phyloP scores from a whole-genome alignment of 306 rosid species.

The Lablab purpureus region DNA sequence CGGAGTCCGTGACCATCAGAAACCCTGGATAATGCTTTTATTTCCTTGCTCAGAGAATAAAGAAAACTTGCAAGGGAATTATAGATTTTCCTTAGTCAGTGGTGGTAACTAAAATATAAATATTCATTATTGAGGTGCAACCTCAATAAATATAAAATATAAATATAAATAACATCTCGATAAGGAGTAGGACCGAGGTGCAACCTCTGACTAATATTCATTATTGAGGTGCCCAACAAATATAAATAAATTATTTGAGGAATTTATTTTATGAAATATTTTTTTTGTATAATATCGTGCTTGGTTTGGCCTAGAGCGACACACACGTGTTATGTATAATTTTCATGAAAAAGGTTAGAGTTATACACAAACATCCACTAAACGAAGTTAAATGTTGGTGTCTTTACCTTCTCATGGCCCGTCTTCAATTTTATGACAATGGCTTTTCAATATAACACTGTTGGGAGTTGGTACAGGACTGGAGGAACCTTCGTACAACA shows the following conservation, averaged over 20 bases:
- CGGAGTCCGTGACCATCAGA: background rate
- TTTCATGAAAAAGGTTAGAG: background rate
- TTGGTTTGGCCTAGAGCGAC: background rate
- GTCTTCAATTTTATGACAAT: background rate
- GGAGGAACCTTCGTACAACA: slow-evolving; percentile 15
- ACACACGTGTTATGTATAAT: background rate
- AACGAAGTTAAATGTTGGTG: background rate
- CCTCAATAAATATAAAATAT: too few species aligned
- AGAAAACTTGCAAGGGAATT: background rate
- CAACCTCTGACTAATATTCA: background rate
- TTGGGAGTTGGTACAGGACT: background rate
- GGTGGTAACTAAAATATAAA: too few species aligned
- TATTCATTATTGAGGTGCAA: too few species aligned
- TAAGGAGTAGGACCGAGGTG: background rate
- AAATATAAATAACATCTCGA: too few species aligned
- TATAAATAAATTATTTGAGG: background rate
- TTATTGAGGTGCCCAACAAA: background rate
- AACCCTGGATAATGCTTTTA: background rate
- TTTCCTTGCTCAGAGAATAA: background rate
- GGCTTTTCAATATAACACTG: background rate
- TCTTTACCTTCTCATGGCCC: background rate
- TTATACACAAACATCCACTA: background rate
- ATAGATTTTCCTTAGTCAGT: background rate
- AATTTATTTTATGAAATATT: background rate
- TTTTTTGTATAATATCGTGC: background rate